A percentile compares a stretch with the other conserved stretches of the same genome.
phyloP scores from a whole-genome alignment of 2,329 filamentous ascomycete species.

The Fusarium mexicanum region DNA sequence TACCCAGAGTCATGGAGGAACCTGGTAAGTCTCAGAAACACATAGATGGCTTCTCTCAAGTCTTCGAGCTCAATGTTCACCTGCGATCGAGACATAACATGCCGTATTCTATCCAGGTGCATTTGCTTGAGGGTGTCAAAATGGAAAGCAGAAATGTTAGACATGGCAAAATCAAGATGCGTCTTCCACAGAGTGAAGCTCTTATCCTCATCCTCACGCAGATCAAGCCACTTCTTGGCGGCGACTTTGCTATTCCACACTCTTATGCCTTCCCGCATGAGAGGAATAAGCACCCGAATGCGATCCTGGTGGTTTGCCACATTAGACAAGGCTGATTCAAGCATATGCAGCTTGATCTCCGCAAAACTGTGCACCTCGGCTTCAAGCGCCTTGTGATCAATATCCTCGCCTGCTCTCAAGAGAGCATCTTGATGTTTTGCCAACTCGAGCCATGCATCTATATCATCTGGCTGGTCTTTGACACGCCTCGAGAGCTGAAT shows the following conservation, averaged over 20 bases:
- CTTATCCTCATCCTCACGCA: slow-evolving; percentile 41
- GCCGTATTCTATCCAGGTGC: slow-evolving; percentile 63
- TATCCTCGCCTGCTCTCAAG: slow-evolving; percentile 60
- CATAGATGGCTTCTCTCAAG: slow-evolving; percentile 62
- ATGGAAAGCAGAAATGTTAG: slow-evolving; percentile 71
- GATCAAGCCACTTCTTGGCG: slow-evolving; percentile 70
- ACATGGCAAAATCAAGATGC: slow-evolving; percentile 78
- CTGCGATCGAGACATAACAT: slow-evolving; percentile 14
- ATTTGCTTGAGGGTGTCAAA: slow-evolving; percentile 72
- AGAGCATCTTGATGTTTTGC: slow-evolving; percentile 80
- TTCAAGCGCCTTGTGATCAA: slow-evolving; percentile 57
- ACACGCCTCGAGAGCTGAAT: slow-evolving; percentile 71
- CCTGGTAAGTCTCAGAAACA: slow-evolving; percentile 78
- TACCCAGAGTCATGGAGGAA: slow-evolving; percentile 83
- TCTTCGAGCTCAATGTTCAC: neutral
- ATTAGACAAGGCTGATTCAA: slow-evolving; percentile 77
- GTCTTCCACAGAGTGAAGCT: slow-evolving; percentile 74
- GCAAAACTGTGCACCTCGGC: slow-evolving; percentile 76
- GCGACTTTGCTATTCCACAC: slow-evolving; percentile 76
- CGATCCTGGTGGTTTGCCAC: slow-evolving; percentile 58
- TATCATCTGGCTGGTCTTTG: slow-evolving; percentile 71
- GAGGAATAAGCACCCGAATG: slow-evolving; percentile 70
- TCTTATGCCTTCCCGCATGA: slow-evolving; percentile 78
- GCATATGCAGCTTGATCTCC: slow-evolving; percentile 82
- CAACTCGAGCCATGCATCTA: slow-evolving; percentile 80